phyloP scores from a whole-genome alignment of 257 asterid species.

The Nicotiana tabacum region DNA sequence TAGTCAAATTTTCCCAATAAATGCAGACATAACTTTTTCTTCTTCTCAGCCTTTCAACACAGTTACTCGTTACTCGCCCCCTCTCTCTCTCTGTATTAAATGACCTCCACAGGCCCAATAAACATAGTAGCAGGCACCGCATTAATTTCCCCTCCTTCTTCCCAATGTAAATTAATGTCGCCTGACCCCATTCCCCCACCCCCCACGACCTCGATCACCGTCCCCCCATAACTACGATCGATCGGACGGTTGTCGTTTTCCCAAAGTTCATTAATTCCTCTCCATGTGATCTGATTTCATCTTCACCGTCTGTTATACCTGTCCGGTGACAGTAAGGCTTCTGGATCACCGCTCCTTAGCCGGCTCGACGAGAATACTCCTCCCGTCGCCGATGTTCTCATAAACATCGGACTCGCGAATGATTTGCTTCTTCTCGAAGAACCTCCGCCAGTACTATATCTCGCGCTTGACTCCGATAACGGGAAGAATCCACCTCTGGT shows the following conservation, averaged over 20 bases:
- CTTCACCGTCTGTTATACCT: conserved; percentile 66
- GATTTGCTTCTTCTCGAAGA: conserved; percentile 68
- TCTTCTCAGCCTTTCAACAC: not conserved
- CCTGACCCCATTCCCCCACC: conserved; percentile 8
- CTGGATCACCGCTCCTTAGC: conserved; percentile 94
- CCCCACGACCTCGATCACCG: not conserved
- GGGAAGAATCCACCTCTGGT: conserved; percentile 61
- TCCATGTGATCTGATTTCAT: conserved; percentile 48
- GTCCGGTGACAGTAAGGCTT: conserved; percentile 91
- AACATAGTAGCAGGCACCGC: conserved; percentile 4
- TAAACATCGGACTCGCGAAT: conserved; percentile 91
- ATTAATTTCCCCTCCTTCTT: conserved; percentile 13
- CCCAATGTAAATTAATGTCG: conserved; percentile 14
- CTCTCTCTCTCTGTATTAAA: conserved; percentile 1
- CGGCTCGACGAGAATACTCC: conserved; percentile 80
- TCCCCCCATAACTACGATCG: not conserved
- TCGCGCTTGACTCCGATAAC: conserved; percentile 63
- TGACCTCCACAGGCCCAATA: conserved; percentile 12
- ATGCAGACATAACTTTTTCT: conserved; percentile 10
- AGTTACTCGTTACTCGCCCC: not conserved
- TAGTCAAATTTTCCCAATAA: conserved; percentile 13
- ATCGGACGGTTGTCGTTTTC: conserved; percentile 7
- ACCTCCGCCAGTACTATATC: conserved; percentile 48
- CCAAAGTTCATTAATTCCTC: not conserved
- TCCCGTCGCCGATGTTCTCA: conserved; percentile 44